A percentile compares a stretch with the other conserved stretches of the same genome.
Conservation (phyloP, 768 basidiomycete genomes). For the Kwoniella bestiolae region DNA sequence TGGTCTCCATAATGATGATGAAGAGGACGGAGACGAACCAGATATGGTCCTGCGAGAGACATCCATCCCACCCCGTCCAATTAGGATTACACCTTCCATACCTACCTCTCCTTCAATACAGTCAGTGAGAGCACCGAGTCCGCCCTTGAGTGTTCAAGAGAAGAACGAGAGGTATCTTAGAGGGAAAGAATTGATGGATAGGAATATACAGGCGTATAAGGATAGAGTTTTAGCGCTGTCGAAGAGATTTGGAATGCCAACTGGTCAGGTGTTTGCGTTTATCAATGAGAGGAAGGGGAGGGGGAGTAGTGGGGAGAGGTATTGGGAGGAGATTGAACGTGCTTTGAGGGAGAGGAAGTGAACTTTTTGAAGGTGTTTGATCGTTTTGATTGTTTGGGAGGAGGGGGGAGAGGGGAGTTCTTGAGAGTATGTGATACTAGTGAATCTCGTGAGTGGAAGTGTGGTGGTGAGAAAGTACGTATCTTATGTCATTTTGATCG, state of each 20-base stretch:
- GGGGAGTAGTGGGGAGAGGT: neutral
- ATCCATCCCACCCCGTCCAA: conserved; percentile 12
- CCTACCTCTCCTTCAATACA: neutral
- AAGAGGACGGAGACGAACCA: neutral
- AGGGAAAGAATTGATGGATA: neutral
- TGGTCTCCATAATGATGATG: neutral
- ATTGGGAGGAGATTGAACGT: conserved; percentile 20
- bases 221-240: neutral
- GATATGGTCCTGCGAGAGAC: conserved; percentile 21
- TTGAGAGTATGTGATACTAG: too few species aligned
- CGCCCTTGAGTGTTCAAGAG: conserved; percentile 2
- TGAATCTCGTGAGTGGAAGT: too few species aligned
- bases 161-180: neutral
- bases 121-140: neutral
- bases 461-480: too few species aligned
- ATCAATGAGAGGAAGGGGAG: conserved; percentile 2
- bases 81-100: neutral
- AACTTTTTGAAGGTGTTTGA: too few species aligned
- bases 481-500: too few species aligned
- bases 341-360: neutral
- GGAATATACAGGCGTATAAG: conserved; percentile 6
- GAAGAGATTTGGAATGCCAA: conserved; percentile 4
- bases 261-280: neutral
- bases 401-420: too few species aligned
- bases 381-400: too few species aligned